Percentiles rank a stretch among this genome's conserved stretches.
phyloP scores from a whole-genome alignment of 2,329 filamentous ascomycete species.

The Alternaria rosae region DNA sequence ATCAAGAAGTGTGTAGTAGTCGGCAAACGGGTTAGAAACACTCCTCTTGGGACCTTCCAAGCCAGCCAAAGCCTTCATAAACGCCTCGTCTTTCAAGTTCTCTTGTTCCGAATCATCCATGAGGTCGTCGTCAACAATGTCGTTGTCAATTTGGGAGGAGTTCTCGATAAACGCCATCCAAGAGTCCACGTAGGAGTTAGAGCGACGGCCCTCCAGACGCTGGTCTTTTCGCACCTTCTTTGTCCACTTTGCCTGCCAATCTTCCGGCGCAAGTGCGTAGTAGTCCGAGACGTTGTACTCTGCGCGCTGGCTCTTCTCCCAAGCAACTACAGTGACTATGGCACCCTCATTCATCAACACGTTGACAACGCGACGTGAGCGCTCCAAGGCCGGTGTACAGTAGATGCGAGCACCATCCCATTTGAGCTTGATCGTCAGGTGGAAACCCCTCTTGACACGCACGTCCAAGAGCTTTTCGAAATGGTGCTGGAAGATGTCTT shows the following conservation, averaged over 20 bases:
- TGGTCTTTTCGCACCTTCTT: neutral
- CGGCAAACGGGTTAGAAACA: too few species aligned
- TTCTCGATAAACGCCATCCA: neutral
- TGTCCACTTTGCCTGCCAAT: neutral
- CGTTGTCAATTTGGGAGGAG: too few species aligned
- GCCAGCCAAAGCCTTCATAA: too few species aligned
- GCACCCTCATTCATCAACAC: neutral
- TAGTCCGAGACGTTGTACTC: neutral
- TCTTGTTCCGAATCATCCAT: too few species aligned
- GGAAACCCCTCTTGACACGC: neutral
- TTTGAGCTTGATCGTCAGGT: neutral
- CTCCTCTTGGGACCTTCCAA: too few species aligned
- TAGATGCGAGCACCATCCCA: neutral
- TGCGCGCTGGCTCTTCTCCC: too few species aligned
- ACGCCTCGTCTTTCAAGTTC: too few species aligned
- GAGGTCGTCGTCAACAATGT: too few species aligned
- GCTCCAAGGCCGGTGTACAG: neutral
- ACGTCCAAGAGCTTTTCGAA: neutral
- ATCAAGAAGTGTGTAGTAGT: too few species aligned
- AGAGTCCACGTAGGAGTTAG: fast-evolving
- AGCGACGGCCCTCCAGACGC: fast-evolving
- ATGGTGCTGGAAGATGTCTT: neutral
- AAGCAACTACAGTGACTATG: neutral
- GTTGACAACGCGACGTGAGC: neutral
- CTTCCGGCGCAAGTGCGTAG: neutral